These are phyloP conservation scores for Neopestalotiopsis rosae DNA, from an alignment of 2,329 filamentous ascomycete species.

Conservation along the genomic window DNA sequence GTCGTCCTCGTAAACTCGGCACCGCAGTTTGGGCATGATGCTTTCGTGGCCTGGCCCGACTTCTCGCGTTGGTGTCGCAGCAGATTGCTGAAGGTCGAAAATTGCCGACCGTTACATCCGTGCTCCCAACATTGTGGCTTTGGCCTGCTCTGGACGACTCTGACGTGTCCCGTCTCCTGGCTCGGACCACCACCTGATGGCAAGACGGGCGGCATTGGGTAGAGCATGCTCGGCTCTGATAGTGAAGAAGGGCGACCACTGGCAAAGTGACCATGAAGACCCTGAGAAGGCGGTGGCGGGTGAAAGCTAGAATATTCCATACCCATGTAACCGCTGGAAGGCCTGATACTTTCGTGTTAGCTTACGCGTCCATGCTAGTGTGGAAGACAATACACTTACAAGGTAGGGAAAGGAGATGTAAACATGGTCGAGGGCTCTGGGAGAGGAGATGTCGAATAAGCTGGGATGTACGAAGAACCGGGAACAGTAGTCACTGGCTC, in stretches of 20 bases:
- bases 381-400: constrained; percentile 24
- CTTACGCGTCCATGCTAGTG: neutral
- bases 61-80: constrained; percentile 93
- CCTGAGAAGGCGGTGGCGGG: constrained; percentile 33
- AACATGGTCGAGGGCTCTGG: constrained; percentile 45
- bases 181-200: constrained; percentile 38
- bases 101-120: constrained; percentile 93
- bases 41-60: constrained; percentile 87
- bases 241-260: constrained; percentile 47
- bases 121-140: constrained; percentile 98
- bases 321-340: constrained; percentile 47
- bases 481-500: constrained; percentile 53
- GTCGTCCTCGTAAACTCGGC: constrained; percentile 91
- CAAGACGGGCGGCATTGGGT: constrained; percentile 45
- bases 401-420: constrained; percentile 33
- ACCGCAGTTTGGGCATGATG: constrained; percentile 87
- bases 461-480: constrained; percentile 50
- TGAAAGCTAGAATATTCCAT: constrained; percentile 49
- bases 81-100: constrained; percentile 95
- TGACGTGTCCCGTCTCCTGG: constrained; percentile 57
- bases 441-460: constrained; percentile 53
- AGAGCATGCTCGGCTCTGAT: constrained; percentile 49
- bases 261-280: constrained; percentile 44
- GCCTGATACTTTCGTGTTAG: constrained; percentile 22
- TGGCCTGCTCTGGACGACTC: constrained; percentile 78